Evolutionary conservation across 2,329 filamentous ascomycete genomes (phyloP).

Genomic region (Ophiocordyceps unilateralis): DNA sequence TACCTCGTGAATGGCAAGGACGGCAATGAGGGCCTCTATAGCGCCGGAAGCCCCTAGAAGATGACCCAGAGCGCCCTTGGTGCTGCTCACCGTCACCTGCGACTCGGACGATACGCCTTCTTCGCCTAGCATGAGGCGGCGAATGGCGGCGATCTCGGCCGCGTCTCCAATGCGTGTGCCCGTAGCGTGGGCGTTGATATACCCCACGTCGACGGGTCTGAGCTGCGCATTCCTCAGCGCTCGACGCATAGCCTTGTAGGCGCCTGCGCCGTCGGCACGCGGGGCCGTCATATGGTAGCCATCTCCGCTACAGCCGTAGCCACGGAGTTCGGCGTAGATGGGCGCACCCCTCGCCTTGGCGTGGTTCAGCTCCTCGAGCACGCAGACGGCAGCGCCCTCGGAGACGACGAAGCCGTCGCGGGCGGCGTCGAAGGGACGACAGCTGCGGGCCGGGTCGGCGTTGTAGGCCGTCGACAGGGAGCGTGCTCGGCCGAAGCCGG

Average conservation of each 20-base stretch:
- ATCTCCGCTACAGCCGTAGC: constrained; percentile 83
- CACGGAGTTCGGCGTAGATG: constrained; percentile 78
- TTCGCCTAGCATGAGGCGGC: constrained; percentile 54
- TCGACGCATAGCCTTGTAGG: constrained; percentile 67
- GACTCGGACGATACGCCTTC: constrained; percentile 44
- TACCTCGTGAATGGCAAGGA: constrained; percentile 66
- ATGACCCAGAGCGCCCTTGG: constrained; percentile 86
- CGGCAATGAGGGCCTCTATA: constrained; percentile 72
- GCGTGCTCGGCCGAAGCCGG: constrained; percentile 75
- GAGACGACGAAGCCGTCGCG: constrained; percentile 81
- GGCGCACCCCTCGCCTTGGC: constrained; percentile 59
- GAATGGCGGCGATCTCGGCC: constrained; percentile 76
- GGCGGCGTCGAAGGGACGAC: constrained; percentile 69
- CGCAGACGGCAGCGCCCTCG: constrained; percentile 74
- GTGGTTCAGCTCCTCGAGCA: constrained; percentile 84
- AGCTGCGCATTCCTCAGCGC: constrained; percentile 59
- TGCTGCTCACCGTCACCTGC: constrained; percentile 73
- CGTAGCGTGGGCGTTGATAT: constrained; percentile 92
- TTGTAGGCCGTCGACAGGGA: constrained; percentile 77
- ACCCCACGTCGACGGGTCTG: constrained; percentile 57
- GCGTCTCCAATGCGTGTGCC: constrained; percentile 72
- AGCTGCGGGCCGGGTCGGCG: constrained; percentile 49
- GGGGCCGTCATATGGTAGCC: constrained; percentile 91
- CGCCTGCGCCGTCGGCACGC: constrained; percentile 63
- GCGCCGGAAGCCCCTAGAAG: constrained; percentile 82